phyloP scores from a whole-genome alignment of 2,329 filamentous ascomycete species.

The Aspergillus nomiae region DNA sequence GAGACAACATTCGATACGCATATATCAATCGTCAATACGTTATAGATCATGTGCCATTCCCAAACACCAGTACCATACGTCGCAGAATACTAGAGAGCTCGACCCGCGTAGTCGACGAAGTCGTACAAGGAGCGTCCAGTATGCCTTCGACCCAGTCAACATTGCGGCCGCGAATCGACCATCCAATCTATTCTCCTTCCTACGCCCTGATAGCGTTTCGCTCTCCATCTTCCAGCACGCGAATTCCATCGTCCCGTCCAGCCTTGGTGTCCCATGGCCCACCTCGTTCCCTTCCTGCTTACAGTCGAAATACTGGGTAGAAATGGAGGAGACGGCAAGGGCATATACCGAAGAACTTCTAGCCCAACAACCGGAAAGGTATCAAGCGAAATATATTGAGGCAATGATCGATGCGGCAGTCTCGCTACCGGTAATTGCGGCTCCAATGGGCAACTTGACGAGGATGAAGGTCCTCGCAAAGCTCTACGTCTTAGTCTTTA shows the following conservation, averaged over 20 bases:
- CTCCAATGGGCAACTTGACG: slow-evolving; percentile 5
- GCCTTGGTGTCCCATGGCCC: slow-evolving; percentile 13
- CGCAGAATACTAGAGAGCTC: neutral
- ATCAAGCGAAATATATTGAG: slow-evolving; percentile 3
- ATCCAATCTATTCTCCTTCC: slow-evolving; percentile 5
- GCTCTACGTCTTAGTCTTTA: slow-evolving; percentile 12
- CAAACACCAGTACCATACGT: neutral
- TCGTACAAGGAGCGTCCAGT: neutral
- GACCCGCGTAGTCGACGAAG: neutral
- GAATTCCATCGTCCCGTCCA: slow-evolving; percentile 10
- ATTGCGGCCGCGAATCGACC: neutral
- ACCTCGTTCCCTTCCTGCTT: slow-evolving; percentile 11
- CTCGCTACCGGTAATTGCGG: slow-evolving; percentile 11
- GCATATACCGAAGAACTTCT: slow-evolving; percentile 2
- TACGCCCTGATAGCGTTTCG: neutral
- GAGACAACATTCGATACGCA: no score
- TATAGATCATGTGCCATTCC: no score
- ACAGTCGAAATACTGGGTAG: slow-evolving; percentile 17
- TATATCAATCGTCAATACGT: neutral
- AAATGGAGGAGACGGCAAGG: slow-evolving; percentile 11
- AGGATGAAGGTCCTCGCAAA: slow-evolving; percentile 11
- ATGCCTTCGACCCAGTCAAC: slow-evolving; percentile 16
- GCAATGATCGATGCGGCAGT: slow-evolving; percentile 10
- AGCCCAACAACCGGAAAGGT: neutral
- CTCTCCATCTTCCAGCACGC: neutral